Conservation (phyloP, 2,329 filamentous ascomycete species). For the Atkinsonella hypoxylon region DNA sequence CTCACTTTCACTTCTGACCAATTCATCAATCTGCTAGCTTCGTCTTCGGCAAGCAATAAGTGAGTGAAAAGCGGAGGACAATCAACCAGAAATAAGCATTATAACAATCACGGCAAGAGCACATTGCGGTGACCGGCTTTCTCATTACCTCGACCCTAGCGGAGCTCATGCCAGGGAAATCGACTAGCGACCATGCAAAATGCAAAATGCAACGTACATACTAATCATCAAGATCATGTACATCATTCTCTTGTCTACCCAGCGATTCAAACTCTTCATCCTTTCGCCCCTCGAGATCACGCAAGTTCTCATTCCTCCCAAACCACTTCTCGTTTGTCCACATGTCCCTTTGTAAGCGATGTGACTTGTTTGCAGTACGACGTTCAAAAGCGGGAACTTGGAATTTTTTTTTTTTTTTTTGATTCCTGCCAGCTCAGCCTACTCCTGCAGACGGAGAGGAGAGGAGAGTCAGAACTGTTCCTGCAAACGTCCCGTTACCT, state of each 20-base stretch:
- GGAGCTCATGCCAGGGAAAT: slow-evolving; percentile 22
- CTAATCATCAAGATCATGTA: slow-evolving; percentile 21
- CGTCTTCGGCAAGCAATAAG: too few relatives aligned
- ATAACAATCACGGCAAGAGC: not conserved
- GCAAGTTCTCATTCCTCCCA: slow-evolving; percentile 10
- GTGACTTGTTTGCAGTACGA: not conserved
- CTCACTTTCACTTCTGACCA: not conserved
- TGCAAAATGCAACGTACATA: slow-evolving; percentile 8
- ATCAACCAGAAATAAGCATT: not conserved
- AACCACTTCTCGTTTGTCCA: slow-evolving; percentile 6
- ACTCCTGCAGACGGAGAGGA: not conserved
- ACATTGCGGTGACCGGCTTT: slow-evolving; percentile 23
- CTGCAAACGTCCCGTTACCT: not conserved
- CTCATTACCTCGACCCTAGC: slow-evolving; percentile 27
- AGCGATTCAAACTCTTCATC: not conserved
- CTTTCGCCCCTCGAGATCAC: slow-evolving; percentile 7
- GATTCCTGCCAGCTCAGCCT: not conserved
- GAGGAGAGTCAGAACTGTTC: not conserved
- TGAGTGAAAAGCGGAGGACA: too few relatives aligned
- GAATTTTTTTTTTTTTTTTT: too few relatives aligned
- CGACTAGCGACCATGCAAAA: slow-evolving; percentile 19
- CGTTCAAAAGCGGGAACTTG: not conserved
- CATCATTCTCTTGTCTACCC: not conserved
- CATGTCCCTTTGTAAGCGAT: not conserved
- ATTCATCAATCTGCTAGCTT: not conserved